Conservation (phyloP, 1,284 basidiomycete species). For the Chiua sp. region DNA sequence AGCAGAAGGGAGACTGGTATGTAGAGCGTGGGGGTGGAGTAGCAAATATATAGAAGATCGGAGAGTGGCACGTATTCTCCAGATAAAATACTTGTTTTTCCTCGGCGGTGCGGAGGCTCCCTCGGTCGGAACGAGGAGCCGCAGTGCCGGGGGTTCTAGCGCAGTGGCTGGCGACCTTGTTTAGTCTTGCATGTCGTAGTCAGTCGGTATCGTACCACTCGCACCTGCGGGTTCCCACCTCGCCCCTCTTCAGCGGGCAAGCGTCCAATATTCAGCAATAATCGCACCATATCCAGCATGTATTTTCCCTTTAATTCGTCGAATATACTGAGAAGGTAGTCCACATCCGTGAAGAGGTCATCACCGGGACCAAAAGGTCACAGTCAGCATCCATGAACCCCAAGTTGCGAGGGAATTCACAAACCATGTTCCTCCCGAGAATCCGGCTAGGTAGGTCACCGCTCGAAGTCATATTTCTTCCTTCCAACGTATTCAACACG, state of each 20-base stretch:
- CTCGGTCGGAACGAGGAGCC: slow-evolving; percentile 20
- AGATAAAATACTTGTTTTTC: slow-evolving; percentile 30
- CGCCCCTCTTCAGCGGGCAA: slow-evolving; percentile 33
- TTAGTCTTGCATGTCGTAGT: too few relatives aligned
- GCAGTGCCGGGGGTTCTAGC: too few relatives aligned
- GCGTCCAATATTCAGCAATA: slow-evolving; percentile 41
- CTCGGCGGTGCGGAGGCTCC: slow-evolving; percentile 19
- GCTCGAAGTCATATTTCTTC: slow-evolving; percentile 47
- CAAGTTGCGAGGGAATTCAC: slow-evolving; percentile 41
- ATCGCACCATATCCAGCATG: slow-evolving; percentile 38
- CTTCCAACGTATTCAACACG: slow-evolving; percentile 54
- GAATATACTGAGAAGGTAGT: slow-evolving; percentile 30
- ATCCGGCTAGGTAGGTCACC: slow-evolving; percentile 46
- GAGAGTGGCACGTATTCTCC: slow-evolving; percentile 39
- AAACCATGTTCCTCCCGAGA: slow-evolving; percentile 50
- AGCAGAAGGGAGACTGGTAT: too few relatives aligned
- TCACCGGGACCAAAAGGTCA: slow-evolving; percentile 30
- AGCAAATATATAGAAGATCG: slow-evolving; percentile 37
- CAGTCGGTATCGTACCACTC: too few relatives aligned
- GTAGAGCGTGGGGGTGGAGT: too few relatives aligned
- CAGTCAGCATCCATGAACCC: slow-evolving; percentile 42
- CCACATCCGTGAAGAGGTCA: slow-evolving; percentile 12
- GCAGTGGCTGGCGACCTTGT: too few relatives aligned
- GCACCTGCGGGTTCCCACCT: too few relatives aligned
- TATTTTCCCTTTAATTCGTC: slow-evolving; percentile 41